Evolutionary conservation across 129 eudicot genomes (phyloP).

Genomic region (Heracleum sosnowskyi): DNA sequence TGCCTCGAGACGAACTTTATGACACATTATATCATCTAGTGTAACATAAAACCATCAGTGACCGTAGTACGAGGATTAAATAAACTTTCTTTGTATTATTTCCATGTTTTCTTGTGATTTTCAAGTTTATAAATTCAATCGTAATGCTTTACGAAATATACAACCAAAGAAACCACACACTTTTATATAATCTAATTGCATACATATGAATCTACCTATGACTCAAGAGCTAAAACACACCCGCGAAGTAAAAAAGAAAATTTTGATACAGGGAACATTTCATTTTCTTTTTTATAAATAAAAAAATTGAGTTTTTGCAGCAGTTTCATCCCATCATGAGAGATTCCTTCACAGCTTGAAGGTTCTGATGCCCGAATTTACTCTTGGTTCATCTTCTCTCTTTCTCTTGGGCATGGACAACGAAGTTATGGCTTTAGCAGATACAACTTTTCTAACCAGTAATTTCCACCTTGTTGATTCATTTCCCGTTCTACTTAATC

Average conservation of each 20-base stretch:
- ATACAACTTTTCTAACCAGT: constrained; percentile 61
- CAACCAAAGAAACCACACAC: no score
- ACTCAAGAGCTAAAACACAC: background rate
- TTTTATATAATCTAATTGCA: background rate
- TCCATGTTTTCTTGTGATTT: background rate
- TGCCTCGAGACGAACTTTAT: background rate
- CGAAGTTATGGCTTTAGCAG: constrained; percentile 63
- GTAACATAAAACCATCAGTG: background rate
- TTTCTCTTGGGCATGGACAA: constrained; percentile 55
- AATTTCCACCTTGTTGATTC: constrained; percentile 49
- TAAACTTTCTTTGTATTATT: background rate
- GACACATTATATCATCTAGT: constrained; percentile 4
- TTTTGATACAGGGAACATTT: background rate
- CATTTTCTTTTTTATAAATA: background rate
- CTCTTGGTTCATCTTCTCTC: constrained; percentile 49
- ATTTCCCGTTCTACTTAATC: constrained; percentile 31
- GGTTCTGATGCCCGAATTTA: constrained; percentile 25
- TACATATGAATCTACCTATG: background rate
- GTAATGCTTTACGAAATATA: background rate
- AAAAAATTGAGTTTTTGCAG: background rate
- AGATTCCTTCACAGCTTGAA: constrained; percentile 11
- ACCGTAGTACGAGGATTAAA: constrained; percentile 1
- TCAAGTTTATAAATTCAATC: background rate
- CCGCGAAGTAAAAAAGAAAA: background rate
- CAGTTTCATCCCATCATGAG: background rate